Evolutionary conservation across 1,284 basidiomycete genomes (phyloP), one percentile per base, ranked within the genome.

Genomic region (Tilletia setariae): DNA sequence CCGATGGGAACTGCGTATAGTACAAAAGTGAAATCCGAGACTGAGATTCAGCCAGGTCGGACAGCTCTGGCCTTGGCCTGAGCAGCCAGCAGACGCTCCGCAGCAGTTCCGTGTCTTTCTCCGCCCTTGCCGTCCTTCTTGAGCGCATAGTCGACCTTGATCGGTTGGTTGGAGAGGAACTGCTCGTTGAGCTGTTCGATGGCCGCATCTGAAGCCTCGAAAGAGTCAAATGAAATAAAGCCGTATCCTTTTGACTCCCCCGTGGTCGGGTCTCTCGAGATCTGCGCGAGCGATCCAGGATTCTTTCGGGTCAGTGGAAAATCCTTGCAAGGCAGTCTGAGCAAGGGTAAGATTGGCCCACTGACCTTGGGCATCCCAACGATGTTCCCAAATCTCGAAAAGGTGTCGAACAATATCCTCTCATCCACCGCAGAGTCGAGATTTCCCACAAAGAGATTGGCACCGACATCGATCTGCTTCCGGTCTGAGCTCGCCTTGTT

Each of bases 71-170:
- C 56, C 28, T 30, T 25, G 9, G 96, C 95, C 84, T 98, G 94
- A 1, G 92, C 90, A 1, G 95, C 94, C 73, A 98, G 88, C 59
- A 98, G 87, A 70, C 95, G 90, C 84, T 98, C 95, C 1, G 96
- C 94, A 23, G 91, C 87, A 2, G 94, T 96, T 44, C 95, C 96
- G 79, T 98, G 96, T 19, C 94, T 88, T 83, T 98, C 95, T n/a
- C 79, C 79, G n/a, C 94, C 94, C 83, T 98, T 97, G 67, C 92
- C 93, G 78, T 98, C 96, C 85, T 98, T 98, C 84, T 98, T 98
- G 87, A 97, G 95, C 2, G 95, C 95, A 82, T 96, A 98, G 83
- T 95, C 93, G 16, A 97, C 94, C 19, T 90, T 90, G 81, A 98
- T 92, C 69, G 94, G 91, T 84, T 96, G 96, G 86, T 98, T 98